A percentile compares a stretch with the other conserved stretches of the same genome.
Conservation (phyloP, 352 stramenopile species). For the Pythium pyrilobum region DNA sequence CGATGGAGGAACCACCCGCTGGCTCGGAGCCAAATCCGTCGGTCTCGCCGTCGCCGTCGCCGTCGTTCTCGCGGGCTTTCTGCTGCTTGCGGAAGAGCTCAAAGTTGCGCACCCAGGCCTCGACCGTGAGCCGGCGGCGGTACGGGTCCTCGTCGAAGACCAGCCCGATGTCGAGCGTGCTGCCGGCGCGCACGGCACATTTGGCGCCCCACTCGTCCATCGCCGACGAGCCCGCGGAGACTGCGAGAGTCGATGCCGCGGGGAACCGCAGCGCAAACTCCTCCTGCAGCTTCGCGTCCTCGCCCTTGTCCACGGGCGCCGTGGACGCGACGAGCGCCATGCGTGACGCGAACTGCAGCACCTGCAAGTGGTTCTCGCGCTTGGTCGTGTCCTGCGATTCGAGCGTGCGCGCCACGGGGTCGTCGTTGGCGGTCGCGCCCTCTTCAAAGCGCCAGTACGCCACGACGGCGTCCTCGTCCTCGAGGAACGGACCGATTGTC, state of each 20-base stretch:
- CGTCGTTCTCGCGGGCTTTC: constrained; percentile 13
- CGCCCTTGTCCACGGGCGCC: constrained; percentile 66
- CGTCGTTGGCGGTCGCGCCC: constrained; percentile 28
- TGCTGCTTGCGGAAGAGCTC: constrained; percentile 34
- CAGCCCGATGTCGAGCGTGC: constrained; percentile 62
- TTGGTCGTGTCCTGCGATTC: constrained; percentile 80
- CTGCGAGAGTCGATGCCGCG: not conserved
- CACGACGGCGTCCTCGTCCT: constrained; percentile 80
- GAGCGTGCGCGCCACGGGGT: constrained; percentile 12
- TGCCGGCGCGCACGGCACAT: constrained; percentile 44
- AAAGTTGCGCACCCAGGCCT: constrained; percentile 71
- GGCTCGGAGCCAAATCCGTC: not conserved
- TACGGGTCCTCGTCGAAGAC: constrained; percentile 81
- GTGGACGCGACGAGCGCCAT: constrained; percentile 47
- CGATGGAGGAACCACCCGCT: not conserved
- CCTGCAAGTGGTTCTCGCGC: constrained; percentile 65
- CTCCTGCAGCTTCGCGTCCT: constrained; percentile 63
- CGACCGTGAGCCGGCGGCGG: constrained; percentile 68
- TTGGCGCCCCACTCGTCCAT: constrained; percentile 37
- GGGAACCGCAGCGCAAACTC: constrained; percentile 64
- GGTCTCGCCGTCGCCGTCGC: not conserved
- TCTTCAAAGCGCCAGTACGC: constrained; percentile 87
- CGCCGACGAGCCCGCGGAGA: not conserved
- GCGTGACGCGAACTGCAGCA: constrained; percentile 29
- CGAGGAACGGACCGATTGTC: constrained; percentile 77